Base-by-base conservation (phyloP, 2,329 filamentous ascomycete species). In the Fusarium tanahbumbuense region DNA sequence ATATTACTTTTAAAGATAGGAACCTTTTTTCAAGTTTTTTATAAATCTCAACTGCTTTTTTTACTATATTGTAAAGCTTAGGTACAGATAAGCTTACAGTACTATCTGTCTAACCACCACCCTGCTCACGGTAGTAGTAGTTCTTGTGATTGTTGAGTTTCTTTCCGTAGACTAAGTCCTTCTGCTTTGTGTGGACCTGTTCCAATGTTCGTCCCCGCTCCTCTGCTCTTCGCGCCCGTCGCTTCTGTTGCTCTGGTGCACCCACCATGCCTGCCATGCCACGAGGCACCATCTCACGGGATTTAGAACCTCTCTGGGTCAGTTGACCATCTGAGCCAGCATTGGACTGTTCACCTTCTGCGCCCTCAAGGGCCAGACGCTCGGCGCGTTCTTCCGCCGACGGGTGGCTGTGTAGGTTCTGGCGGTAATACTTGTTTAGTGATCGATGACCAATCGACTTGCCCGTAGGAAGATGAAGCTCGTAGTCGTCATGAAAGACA, bases 401-500 rank as follows among this genome's bases (percentile, higher is more conserved):
- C 3, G 94, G 94, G 78, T 97, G 91, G 79, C 89, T 92, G 80
- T 92, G 90, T 45, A 99, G 85, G 81, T 98, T 98, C 83, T 99
- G 96, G 64, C 93, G 91, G 83, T 90, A 99, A 82, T 98, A 98
- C 73, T 88, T 90, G 77, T 92, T 91, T 56, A 97, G 82, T 10
- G 93, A 96, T 49, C 96, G 89, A 79, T 99, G 96, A 41, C 96
- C 96, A 40, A 97, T 94, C 10, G 92, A 92, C 66, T 92, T 91
- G 56, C 96, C 96, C 7, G 92, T 93, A 3, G 96, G 96, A 15
- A 99, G 88, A 77, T 99, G 94, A 56, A 99, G 87, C 80, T 98
- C 96, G 76, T 93, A 94, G 46, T 99, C 96, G 74, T 97, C 93
- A 76, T 97, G 91, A 79, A 97, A 97, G 23, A 93, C 92, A 40